Conservation (phyloP, 208 protist genomes). For the Crithidia mellificae region DNA sequence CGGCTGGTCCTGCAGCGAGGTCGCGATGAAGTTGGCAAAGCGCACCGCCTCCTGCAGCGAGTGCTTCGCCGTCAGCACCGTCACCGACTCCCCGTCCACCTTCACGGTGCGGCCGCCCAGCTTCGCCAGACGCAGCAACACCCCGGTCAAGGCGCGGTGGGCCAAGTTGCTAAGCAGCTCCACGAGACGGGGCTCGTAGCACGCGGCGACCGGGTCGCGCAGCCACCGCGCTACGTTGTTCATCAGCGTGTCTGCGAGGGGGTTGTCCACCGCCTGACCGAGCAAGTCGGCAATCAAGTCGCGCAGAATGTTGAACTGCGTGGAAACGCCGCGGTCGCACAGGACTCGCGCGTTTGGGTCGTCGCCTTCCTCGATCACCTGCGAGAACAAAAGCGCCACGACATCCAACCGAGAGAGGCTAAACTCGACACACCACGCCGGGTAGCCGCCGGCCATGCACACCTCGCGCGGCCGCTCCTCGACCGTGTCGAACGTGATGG, state of each 20-base stretch:
- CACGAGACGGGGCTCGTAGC: conserved; percentile 85
- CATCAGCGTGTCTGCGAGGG: conserved; percentile 70
- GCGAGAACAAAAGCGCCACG: conserved; percentile 88
- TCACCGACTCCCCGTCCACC: conserved; percentile 70
- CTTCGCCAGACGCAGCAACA: conserved; percentile 84
- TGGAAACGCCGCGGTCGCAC: conserved; percentile 78
- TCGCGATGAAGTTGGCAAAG: conserved; percentile 79
- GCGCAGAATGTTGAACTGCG: conserved; percentile 90
- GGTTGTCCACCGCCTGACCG: conserved; percentile 66
- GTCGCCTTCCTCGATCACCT: conserved; percentile 87
- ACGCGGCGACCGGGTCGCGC: conserved; percentile 71
- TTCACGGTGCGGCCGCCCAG: conserved; percentile 83
- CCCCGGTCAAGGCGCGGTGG: conserved; percentile 75
- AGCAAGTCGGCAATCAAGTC: conserved; percentile 87
- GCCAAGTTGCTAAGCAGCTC: conserved; percentile 76
- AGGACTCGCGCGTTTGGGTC: conserved; percentile 72
- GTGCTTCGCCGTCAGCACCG: conserved; percentile 83
- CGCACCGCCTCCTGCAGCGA: conserved; percentile 73
- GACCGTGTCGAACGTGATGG: conserved; percentile 73
- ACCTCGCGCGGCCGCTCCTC: conserved; percentile 81
- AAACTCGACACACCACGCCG: conserved; percentile 87
- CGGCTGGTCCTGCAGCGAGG: conserved; percentile 84
- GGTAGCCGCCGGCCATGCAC: conserved; percentile 79
- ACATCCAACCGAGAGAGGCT: conserved; percentile 84
- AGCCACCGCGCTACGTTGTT: conserved; percentile 85